Conservation (phyloP, 2,329 filamentous ascomycete genomes). For the Endocalyx cinctus region DNA sequence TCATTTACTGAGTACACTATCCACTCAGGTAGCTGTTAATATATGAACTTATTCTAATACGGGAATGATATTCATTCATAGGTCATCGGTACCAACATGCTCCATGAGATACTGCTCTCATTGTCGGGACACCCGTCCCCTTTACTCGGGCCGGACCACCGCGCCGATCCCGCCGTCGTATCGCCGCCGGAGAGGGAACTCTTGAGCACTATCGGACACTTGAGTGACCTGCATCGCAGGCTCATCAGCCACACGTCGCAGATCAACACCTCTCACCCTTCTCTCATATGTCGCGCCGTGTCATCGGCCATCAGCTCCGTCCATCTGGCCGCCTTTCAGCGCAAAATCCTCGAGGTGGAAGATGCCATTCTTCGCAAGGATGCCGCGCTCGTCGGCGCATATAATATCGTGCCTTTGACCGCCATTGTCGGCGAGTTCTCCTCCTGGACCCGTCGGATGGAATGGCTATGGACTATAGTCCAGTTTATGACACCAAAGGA, state of each 20-base stretch:
- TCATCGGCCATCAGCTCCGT: conserved; percentile 70
- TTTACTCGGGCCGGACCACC: conserved; percentile 59
- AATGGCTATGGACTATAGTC: conserved; percentile 76
- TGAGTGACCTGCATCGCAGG: conserved; percentile 73
- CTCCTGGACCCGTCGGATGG: conserved; percentile 78
- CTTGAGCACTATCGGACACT: conserved; percentile 67
- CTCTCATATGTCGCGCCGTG: conserved; percentile 81
- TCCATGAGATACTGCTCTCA: conserved; percentile 97
- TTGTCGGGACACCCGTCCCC: conserved; percentile 91
- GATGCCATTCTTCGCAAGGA: conserved; percentile 70
- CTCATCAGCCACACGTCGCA: conserved; percentile 62
- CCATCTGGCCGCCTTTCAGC: conserved; percentile 77
- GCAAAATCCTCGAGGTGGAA: conserved; percentile 81
- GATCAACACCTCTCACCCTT: conserved; percentile 68
- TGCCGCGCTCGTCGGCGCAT: conserved; percentile 77
- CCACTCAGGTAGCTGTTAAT: no score
- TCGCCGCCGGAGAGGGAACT: conserved; percentile 81
- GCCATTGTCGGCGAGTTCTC: conserved; percentile 79
- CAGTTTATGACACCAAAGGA: conserved; percentile 60
- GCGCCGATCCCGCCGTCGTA: conserved; percentile 44
- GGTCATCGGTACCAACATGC: conserved; percentile 54
- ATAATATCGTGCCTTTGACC: conserved; percentile 88
- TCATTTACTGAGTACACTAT: no score
- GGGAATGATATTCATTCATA: no score
- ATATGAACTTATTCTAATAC: no score